Conservation (phyloP, 2,329 filamentous ascomycete species). For the Colletotrichum somersetense region DNA sequence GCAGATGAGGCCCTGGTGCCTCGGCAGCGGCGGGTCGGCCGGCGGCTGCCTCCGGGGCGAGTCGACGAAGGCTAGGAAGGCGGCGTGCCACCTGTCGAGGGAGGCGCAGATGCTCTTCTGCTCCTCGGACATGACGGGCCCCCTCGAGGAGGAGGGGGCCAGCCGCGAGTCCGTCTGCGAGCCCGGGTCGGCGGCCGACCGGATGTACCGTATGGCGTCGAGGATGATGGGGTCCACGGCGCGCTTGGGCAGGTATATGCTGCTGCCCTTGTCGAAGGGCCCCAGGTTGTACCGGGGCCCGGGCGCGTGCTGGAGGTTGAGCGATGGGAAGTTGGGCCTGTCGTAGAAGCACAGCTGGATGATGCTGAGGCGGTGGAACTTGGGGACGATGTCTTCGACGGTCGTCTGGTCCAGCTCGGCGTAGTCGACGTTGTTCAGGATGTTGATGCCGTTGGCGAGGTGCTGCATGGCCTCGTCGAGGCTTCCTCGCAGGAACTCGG, state of each 20-base stretch:
- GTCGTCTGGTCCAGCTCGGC: conserved; percentile 24
- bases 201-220: conserved; percentile 33
- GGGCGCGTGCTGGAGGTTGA: conserved; percentile 14
- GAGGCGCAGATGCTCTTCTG: conserved; percentile 30
- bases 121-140: conserved; percentile 27
- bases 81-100: conserved; percentile 31
- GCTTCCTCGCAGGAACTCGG: conserved; percentile 61
- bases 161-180: conserved; percentile 35
- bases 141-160: conserved; percentile 8
- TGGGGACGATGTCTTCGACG: conserved; percentile 22
- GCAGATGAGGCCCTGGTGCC: conserved; percentile 25
- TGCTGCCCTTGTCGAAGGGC: conserved; percentile 26
- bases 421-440: conserved; percentile 34
- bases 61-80: conserved; percentile 27
- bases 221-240: conserved; percentile 38
- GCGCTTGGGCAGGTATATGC: conserved; percentile 34
- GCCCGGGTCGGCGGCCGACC: conserved; percentile 25
- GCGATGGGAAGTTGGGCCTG: conserved; percentile 20
- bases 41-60: not conserved
- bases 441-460: conserved; percentile 31
- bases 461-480: conserved; percentile 29
- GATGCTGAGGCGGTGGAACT: conserved; percentile 34
- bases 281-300: conserved; percentile 21
- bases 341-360: conserved; percentile 36
- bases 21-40: conserved; percentile 17